Evolutionary conservation across 805 yeast species (phyloP), one percentile per base, ranked within the genome.

Genomic region (Wickerhamomyces bisporus): DNA sequence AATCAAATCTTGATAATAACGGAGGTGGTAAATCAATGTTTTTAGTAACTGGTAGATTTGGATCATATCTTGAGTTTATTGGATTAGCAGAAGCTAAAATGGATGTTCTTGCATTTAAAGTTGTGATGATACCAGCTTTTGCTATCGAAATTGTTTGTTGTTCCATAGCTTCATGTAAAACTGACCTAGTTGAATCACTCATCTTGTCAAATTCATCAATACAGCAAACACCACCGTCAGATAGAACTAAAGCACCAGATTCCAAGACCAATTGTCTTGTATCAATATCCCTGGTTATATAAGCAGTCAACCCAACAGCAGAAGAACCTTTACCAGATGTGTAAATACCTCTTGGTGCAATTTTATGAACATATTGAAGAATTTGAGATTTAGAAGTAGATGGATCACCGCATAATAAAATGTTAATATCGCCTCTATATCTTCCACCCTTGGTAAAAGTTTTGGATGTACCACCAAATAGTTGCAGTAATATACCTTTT

Each of bases 261-360:
- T 93, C 99, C 37, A 93, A 71, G 3, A 93, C 98, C 35, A 91
- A 65, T 60, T 93, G 98, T 53, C 79, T 85, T 0, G 98, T 87
- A 53, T 93, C 98, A 20, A 85, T 73, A 59, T 93, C 99, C 55
- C 96, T 73, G 8, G 98, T 89, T 39, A 93, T 82, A 59, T 93
- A 93, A 0, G 99, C 98, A 1, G 99, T 93, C 55, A 93, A 70
- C 70, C 99, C 99, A 35, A 93, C 99, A 0, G 99, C 99, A 24
- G 98, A 93, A 1, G 97, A 88, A 36, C 98, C 98, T 55, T 93
- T 93, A 62, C 99, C 99, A 1, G 97, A 89, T 4, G 99, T 93
- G 62, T 89, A 93, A 28, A 93, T 86, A 49, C 98, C 98, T 58
- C 98, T 74, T 32, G 99, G 99, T 1, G 98, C 95, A 49, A 93